Evolutionary conservation across 2,329 filamentous ascomycete species (phyloP).

Genomic region (Dactylellina sp.): DNA sequence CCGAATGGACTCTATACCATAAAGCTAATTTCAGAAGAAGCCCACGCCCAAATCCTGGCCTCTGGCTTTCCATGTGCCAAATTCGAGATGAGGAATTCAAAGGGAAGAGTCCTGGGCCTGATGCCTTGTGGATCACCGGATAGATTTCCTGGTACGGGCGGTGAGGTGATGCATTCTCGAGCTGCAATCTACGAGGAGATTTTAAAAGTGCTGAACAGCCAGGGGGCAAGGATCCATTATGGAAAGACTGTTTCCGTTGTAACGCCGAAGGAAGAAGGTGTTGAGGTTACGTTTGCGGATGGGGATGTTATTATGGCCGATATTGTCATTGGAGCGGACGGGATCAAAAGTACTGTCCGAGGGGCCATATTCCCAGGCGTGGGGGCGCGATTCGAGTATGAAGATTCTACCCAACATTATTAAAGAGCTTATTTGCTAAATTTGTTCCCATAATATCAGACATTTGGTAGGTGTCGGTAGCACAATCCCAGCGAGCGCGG

Average conservation of each 20-base stretch:
- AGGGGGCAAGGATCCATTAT: constrained; percentile 49
- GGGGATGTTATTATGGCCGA: constrained; percentile 38
- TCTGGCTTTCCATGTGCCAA: constrained; percentile 45
- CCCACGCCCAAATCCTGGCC: constrained; percentile 38
- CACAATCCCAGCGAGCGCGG: constrained; percentile 26
- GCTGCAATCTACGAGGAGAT: constrained; percentile 51
- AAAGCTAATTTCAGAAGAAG: constrained; percentile 40
- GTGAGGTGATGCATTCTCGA: constrained; percentile 51
- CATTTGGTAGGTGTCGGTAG: constrained; percentile 46
- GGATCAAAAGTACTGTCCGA: constrained; percentile 50
- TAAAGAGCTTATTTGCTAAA: too few species aligned
- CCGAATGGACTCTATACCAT: constrained; percentile 50
- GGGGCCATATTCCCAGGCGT: constrained; percentile 39
- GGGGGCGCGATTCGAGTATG: constrained; percentile 50
- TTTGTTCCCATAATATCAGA: constrained; percentile 1
- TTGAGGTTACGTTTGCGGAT: constrained; percentile 42
- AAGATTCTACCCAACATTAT: too few species aligned
- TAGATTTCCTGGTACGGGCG: constrained; percentile 48
- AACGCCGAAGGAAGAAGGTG: constrained; percentile 21
- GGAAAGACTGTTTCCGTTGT: constrained; percentile 38
- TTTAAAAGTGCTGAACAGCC: constrained; percentile 34
- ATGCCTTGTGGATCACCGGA: constrained; percentile 49
- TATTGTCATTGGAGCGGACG: constrained; percentile 53
- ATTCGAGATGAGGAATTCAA: constrained; percentile 49
- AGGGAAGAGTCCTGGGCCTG: constrained; percentile 44